Percentiles rank a stretch among this genome's conserved stretches.
These are phyloP conservation scores for Fomitopsis betulina DNA, from an alignment of 1,284 basidiomycete species.

Conservation along the genomic window DNA sequence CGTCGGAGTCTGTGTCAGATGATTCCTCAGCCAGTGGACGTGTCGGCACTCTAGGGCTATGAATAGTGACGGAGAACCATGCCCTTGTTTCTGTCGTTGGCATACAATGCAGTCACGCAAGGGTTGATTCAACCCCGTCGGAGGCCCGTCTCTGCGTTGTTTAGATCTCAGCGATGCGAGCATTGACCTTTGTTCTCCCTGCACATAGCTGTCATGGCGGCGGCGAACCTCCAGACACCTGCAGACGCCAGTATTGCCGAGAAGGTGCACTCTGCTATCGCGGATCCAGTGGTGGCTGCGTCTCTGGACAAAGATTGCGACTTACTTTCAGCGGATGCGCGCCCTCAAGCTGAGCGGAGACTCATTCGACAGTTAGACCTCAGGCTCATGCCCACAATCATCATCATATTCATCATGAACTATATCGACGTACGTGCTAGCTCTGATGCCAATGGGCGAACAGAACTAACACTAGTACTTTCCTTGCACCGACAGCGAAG, in stretches of 20 bases:
- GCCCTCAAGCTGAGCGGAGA: conserved; percentile 23
- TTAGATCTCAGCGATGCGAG: neutral
- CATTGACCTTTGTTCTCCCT: neutral
- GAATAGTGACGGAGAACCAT: neutral
- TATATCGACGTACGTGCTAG: conserved; percentile 53
- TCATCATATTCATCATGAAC: conserved; percentile 63
- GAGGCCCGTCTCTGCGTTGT: neutral
- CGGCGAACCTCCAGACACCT: too few relatives aligned
- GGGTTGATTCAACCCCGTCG: neutral
- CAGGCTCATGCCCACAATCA: conserved; percentile 55
- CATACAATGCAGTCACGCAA: neutral
- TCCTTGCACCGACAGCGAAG: conserved; percentile 39
- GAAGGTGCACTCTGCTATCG: neutral
- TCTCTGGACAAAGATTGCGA: conserved; percentile 16
- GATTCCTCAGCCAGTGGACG: neutral
- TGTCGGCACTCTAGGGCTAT: neutral
- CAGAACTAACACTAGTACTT: neutral
- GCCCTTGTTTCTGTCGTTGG: too few relatives aligned
- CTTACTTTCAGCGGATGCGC: conserved; percentile 20
- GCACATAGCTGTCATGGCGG: neutral
- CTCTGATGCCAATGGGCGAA: neutral
- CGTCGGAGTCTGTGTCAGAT: neutral
- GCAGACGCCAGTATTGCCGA: neutral
- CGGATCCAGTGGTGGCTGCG: neutral
- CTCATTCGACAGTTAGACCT: conserved; percentile 48